Base-by-base conservation (phyloP, 768 basidiomycete genomes). In the Russula olivacea region DNA sequence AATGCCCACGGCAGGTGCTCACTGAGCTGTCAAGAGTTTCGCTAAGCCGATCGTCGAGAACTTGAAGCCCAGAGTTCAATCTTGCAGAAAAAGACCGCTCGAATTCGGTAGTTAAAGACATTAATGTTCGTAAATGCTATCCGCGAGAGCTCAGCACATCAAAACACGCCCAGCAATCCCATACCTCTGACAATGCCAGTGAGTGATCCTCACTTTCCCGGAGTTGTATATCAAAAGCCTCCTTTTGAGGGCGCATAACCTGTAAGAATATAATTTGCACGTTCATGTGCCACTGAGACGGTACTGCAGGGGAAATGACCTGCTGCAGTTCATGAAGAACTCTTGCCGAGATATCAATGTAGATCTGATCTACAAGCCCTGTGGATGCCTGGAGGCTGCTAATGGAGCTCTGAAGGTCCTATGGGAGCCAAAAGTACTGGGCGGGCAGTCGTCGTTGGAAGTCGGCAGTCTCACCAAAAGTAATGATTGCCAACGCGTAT, bases 371-470 rank as follows among this genome's bases (percentile, higher is more conserved):
- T 3, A 23, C 34, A 36, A 64, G 41, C 15, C 40, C 32, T 8
- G 63, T 41, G 9, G 58, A 59, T 6, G 40, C 48, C 36, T 60
- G 63, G 21, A 64, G 58, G 23, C 30, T 34, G 30, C 19, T 34
- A 50, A 64, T 30, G 30, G 63, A 55, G 15, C 48, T 40, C 25
- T 64, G 53, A 10, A 64, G 59, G 38, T 56, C 59, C 63, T 64
- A 32, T 14, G n/a, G 21, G 10, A 15, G 38, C 23, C 25, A 52
- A 43, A 30, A 19, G 17, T 34, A 23, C 17, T 21, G 8, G 14
- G n/a, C 4, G 7, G 30, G 6, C 17, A 17, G 4, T 15, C 50
- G 2, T 14, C 12, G 41, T 12, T 19, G 55, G 34, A 23, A 28
- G 21, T 25, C 14, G 30, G 17, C 9, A 10, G 47, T 51, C 58